Conservation (phyloP, 805 yeast genomes). For the Candida xiaguanensis region DNA sequence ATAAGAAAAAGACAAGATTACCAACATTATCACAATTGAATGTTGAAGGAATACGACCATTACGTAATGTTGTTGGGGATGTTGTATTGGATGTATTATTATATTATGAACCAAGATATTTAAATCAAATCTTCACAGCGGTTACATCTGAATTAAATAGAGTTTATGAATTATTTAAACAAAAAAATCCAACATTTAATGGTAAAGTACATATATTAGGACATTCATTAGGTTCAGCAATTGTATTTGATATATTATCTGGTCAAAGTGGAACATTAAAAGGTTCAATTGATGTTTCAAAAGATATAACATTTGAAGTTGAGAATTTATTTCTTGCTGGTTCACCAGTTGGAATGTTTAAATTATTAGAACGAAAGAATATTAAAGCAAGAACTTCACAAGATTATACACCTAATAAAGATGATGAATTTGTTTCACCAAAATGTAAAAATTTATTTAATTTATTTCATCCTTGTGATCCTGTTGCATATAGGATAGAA, state of each 20-base stretch:
- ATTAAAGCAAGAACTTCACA: slow-evolving; percentile 29
- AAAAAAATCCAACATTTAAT: slow-evolving; percentile 66
- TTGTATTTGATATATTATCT: slow-evolving; percentile 70
- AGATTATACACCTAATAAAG: slow-evolving; percentile 18
- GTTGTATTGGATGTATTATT: slow-evolving; percentile 80
- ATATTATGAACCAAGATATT: slow-evolving; percentile 69
- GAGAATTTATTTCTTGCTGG: slow-evolving; percentile 79
- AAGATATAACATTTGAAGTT: slow-evolving; percentile 62
- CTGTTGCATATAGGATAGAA: slow-evolving; percentile 85
- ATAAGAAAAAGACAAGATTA: slow-evolving; percentile 38
- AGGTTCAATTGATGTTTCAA: slow-evolving; percentile 23
- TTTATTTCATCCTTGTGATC: slow-evolving; percentile 87
- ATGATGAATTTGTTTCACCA: slow-evolving; percentile 34
- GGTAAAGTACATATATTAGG: slow-evolving; percentile 84
- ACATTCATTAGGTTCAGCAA: slow-evolving; percentile 89
- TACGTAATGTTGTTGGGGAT: slow-evolving; percentile 79
- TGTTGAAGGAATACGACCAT: slow-evolving; percentile 69
- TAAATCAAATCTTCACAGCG: slow-evolving; percentile 54
- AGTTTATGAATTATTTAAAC: slow-evolving; percentile 53
- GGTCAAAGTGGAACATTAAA: slow-evolving; percentile 32
- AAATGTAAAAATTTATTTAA: slow-evolving; percentile 69
- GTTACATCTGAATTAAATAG: slow-evolving; percentile 65
- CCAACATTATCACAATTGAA: slow-evolving; percentile 73
- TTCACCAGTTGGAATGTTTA: slow-evolving; percentile 86
- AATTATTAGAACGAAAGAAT: slow-evolving; percentile 62